Percentiles rank a stretch among this genome's conserved stretches.
Conservation (phyloP, 192 early-diverging fungal genomes). For the Chytriomyces sp. region DNA sequence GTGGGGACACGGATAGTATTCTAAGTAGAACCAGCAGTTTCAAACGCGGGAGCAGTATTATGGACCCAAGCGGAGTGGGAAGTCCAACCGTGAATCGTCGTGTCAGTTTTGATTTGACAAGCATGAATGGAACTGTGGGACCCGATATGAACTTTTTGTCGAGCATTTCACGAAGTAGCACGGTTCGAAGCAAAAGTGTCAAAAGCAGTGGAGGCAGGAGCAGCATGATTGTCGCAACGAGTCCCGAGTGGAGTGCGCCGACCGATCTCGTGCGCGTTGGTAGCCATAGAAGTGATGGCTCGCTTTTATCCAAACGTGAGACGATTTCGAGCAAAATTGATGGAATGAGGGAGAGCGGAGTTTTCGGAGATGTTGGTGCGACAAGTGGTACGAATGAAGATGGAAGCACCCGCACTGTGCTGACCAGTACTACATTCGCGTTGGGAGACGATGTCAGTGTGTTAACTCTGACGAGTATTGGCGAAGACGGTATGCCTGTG, state of each 20-base stretch:
- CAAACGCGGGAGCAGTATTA: background rate
- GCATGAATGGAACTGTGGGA: background rate
- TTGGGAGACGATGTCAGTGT: slow-evolving; percentile 24
- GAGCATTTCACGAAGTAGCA: background rate
- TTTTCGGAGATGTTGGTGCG: background rate
- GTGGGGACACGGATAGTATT: slow-evolving; percentile 1
- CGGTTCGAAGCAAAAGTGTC: background rate
- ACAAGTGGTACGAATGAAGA: background rate
- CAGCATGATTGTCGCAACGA: slow-evolving; percentile 26
- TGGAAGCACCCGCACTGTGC: background rate
- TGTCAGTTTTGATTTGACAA: background rate
- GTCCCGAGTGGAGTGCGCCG: slow-evolving; percentile 34
- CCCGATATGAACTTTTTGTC: background rate
- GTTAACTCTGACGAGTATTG: slow-evolving; percentile 25
- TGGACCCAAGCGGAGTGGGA: background rate
- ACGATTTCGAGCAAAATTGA: slow-evolving; percentile 1
- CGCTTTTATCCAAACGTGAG: background rate
- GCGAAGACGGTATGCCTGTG: slow-evolving; percentile 12
- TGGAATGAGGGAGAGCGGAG: background rate
- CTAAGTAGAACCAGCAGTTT: slow-evolving; percentile 4
- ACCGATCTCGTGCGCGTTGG: slow-evolving; percentile 18
- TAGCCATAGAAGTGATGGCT: background rate
- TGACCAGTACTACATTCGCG: slow-evolving; percentile 23
- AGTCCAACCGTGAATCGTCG: background rate
- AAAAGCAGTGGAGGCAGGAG: background rate